These are phyloP conservation scores for Suhomyces panamericanus DNA, from an alignment of 1,139 yeast species.

Conservation along the genomic window DNA sequence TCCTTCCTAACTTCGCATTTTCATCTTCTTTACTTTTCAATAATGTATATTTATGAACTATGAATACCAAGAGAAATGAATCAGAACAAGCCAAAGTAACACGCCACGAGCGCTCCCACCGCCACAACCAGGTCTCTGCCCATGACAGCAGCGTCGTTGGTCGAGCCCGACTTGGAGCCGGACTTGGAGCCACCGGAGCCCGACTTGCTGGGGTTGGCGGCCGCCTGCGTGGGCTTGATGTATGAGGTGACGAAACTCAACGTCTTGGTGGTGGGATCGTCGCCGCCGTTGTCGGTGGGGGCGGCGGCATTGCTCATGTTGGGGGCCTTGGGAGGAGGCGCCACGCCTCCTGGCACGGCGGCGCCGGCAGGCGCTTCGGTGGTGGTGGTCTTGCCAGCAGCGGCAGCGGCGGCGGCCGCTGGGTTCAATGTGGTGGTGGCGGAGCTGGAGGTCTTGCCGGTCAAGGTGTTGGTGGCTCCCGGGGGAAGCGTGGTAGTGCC, in stretches of 20 bases:
- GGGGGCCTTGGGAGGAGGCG: constrained; percentile 18
- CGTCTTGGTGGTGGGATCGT: constrained; percentile 19
- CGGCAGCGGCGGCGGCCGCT: constrained; percentile 15
- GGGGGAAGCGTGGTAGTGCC: constrained; percentile 9
- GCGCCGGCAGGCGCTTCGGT: constrained; percentile 16
- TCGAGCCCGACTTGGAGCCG: not conserved
- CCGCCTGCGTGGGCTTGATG: constrained; percentile 2
- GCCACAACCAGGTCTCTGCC: not conserved
- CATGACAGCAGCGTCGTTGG: not conserved
- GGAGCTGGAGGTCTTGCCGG: constrained; percentile 13
- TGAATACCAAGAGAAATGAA: not conserved
- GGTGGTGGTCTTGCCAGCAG: constrained; percentile 15
- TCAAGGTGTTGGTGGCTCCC: constrained; percentile 12
- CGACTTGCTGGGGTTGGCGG: not conserved
- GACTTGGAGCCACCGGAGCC: not conserved
- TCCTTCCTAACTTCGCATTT: too few relatives aligned
- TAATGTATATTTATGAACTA: too few relatives aligned
- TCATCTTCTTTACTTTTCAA: too few relatives aligned
- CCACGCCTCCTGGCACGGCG: constrained; percentile 16
- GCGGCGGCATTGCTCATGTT: constrained; percentile 11
- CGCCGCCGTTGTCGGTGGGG: constrained; percentile 15
- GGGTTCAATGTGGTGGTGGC: constrained; percentile 6
- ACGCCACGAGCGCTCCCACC: constrained; percentile 4
- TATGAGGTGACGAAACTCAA: constrained; percentile 17
- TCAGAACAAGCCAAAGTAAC: constrained; percentile 6